These are phyloP conservation scores for Petunia secreta DNA, from an alignment of 257 asterid genomes.

Conservation along the genomic window DNA sequence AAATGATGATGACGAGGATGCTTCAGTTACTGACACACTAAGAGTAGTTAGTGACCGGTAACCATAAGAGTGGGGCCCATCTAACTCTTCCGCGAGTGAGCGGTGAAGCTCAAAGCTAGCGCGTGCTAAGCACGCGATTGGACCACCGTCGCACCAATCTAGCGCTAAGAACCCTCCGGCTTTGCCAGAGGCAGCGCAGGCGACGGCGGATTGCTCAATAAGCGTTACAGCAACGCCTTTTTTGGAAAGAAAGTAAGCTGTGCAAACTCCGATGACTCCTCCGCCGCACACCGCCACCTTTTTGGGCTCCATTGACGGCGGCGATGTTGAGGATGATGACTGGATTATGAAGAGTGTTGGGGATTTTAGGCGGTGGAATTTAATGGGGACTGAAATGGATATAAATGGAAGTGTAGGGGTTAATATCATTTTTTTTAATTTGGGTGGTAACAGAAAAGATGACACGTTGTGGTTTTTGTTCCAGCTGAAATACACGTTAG, in stretches of 20 bases:
- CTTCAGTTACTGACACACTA: slow-evolving; percentile 59
- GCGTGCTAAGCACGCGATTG: slow-evolving; percentile 74
- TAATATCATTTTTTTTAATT: slow-evolving; percentile 23
- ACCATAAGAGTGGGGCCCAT: slow-evolving; percentile 74
- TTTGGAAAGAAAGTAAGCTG: slow-evolving; percentile 80
- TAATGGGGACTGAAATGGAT: slow-evolving; percentile 1
- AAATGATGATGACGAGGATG: slow-evolving; percentile 42
- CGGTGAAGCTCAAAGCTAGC: slow-evolving; percentile 95
- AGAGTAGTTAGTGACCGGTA: slow-evolving; percentile 80
- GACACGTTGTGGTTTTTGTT: slow-evolving; percentile 15
- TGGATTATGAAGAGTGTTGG: slow-evolving; percentile 26
- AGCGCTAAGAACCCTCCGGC: slow-evolving; percentile 93
- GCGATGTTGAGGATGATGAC: slow-evolving; percentile 35
- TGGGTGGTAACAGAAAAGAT: background rate
- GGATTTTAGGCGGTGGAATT: slow-evolving; percentile 29
- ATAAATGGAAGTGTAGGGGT: slow-evolving; percentile 30
- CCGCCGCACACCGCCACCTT: slow-evolving; percentile 93
- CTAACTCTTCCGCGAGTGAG: slow-evolving; percentile 69
- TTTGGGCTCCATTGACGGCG: slow-evolving; percentile 56
- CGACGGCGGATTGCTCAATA: slow-evolving; percentile 80
- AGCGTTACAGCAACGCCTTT: slow-evolving; percentile 76
- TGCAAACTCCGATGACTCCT: slow-evolving; percentile 90
- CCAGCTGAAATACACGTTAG: background rate
- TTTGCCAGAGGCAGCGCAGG: slow-evolving; percentile 92
- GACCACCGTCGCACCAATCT: slow-evolving; percentile 86